These are phyloP conservation scores for Catharanthus roseus DNA, from an alignment of 257 asterid genomes.

Conservation along the genomic window DNA sequence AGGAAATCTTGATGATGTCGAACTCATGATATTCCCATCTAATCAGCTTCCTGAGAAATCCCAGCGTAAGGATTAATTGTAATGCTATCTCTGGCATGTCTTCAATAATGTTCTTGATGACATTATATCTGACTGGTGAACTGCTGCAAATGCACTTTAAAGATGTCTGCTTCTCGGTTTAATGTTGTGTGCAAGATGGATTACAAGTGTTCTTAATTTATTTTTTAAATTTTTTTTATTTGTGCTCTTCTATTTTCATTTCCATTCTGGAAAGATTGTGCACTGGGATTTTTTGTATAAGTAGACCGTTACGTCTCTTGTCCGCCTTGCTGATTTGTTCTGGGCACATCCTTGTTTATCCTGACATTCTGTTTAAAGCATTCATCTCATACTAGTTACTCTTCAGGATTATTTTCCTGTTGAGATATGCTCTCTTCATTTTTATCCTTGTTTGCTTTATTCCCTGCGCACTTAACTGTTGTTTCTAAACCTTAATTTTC, in stretches of 20 bases:
- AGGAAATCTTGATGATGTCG: conserved; percentile 15
- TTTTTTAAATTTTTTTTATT: neutral
- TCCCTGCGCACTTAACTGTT: neutral
- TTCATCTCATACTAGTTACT: neutral
- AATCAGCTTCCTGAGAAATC: conserved; percentile 19
- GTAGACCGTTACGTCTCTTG: neutral
- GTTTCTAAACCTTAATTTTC: neutral
- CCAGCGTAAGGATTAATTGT: conserved; percentile 7
- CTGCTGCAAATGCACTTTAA: neutral
- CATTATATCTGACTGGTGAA: neutral
- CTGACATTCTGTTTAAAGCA: neutral
- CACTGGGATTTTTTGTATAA: neutral
- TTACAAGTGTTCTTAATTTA: neutral
- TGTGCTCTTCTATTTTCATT: neutral
- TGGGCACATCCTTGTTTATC: neutral
- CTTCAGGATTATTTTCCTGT: conserved; percentile 16
- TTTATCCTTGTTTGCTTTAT: conserved; percentile 8
- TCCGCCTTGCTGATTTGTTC: neutral
- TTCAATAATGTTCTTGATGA: neutral
- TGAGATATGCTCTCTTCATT: conserved; percentile 79
- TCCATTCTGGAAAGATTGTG: neutral
- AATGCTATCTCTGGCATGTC: neutral
- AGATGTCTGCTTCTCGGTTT: neutral
- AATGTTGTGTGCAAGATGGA: neutral
- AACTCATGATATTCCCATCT: conserved; percentile 21